Conservation (phyloP, 192 early-diverging fungal species). For the Coemansia sp. region DNA sequence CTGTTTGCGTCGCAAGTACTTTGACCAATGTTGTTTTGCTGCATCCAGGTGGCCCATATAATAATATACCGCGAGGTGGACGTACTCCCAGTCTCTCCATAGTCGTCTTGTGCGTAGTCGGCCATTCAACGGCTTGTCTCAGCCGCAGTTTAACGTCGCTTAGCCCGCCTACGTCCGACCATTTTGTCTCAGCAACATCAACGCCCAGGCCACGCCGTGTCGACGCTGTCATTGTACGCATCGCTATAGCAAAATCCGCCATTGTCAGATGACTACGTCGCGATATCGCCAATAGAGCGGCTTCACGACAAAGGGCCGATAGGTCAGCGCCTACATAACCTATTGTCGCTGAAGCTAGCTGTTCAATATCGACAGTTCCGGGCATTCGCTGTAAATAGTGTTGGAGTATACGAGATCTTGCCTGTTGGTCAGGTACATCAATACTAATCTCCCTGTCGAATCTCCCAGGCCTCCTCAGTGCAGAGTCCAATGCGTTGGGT, state of each 20-base stretch:
- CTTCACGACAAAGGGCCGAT: constrained; percentile 80
- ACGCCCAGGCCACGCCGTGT: constrained; percentile 69
- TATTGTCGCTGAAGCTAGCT: constrained; percentile 37
- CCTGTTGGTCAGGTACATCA: constrained; percentile 50
- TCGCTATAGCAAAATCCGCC: constrained; percentile 67
- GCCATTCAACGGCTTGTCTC: constrained; percentile 90
- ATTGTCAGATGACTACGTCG: constrained; percentile 41
- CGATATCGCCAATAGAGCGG: constrained; percentile 55
- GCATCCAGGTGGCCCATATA: constrained; percentile 98
- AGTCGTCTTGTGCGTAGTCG: constrained; percentile 67
- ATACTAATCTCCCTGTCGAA: constrained; percentile 98
- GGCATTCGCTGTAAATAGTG: background rate
- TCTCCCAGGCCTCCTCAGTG: constrained; percentile 90
- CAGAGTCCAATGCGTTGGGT: constrained; percentile 96
- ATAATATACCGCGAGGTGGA: constrained; percentile 84
- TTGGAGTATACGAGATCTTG: background rate
- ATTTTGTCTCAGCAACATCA: constrained; percentile 63
- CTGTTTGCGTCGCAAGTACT: constrained; percentile 79
- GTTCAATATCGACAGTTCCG: constrained; percentile 48
- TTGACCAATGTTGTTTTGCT: constrained; percentile 96
- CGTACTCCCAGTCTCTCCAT: constrained; percentile 78
- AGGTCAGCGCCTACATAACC: constrained; percentile 97
- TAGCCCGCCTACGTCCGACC: constrained; percentile 91
- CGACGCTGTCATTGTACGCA: constrained; percentile 69
- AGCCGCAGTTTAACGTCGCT: constrained; percentile 78